These are phyloP conservation scores for Kodamaea jinghongensis DNA, from an alignment of 805 yeast genomes.

Conservation along the genomic window DNA sequence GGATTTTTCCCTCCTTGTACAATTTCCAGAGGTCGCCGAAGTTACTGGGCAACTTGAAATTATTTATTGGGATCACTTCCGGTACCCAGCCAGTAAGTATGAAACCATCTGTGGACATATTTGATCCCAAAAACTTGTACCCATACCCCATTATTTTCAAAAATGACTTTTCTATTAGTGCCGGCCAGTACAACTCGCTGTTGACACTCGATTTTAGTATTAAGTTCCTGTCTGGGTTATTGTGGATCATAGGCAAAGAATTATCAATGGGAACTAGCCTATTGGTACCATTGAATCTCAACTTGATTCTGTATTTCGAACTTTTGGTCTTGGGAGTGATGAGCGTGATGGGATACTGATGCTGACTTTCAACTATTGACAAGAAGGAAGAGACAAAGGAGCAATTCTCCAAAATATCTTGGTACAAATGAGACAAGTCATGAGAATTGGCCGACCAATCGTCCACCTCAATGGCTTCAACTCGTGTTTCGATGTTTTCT, in stretches of 20 bases:
- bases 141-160: slow-evolving; percentile 57
- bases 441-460: slow-evolving; percentile 7
- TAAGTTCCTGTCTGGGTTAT: slow-evolving; percentile 22
- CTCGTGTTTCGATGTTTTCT: slow-evolving; percentile 4
- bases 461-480: neutral
- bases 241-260: slow-evolving; percentile 37
- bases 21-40: slow-evolving; percentile 18
- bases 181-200: slow-evolving; percentile 54
- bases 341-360: slow-evolving; percentile 7
- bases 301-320: slow-evolving; percentile 34
- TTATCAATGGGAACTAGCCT: slow-evolving; percentile 50
- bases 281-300: slow-evolving; percentile 52
- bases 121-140: slow-evolving; percentile 69
- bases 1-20: slow-evolving; percentile 34
- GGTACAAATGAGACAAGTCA: slow-evolving; percentile 32
- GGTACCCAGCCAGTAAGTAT: slow-evolving; percentile 74
- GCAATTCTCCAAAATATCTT: slow-evolving; percentile 61
- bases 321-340: slow-evolving; percentile 11
- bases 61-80: slow-evolving; percentile 42
- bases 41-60: slow-evolving; percentile 32
- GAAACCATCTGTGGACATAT: slow-evolving; percentile 68
- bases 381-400: slow-evolving; percentile 71
- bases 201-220: slow-evolving; percentile 37
- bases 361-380: slow-evolving; percentile 35
- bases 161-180: slow-evolving; percentile 75